Conservation (phyloP, 75 land plant genomes). For the Selaginella moellendorffii region DNA sequence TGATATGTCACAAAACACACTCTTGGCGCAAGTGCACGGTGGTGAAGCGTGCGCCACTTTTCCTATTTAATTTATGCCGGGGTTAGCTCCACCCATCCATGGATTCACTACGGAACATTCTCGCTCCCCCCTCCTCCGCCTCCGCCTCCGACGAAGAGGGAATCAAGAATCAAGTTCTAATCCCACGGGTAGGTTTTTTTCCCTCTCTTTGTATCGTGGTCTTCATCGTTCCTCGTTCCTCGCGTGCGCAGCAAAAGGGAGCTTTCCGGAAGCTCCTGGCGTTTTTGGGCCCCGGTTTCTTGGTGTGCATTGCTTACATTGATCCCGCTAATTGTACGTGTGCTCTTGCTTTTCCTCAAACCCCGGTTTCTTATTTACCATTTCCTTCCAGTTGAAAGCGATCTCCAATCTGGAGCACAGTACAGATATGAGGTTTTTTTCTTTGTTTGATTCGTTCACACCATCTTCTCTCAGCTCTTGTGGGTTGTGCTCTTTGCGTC, state of each 20-base stretch:
- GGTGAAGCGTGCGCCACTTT: too few species aligned
- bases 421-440: conserved; percentile 19
- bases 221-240: not conserved
- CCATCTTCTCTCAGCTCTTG: conserved; percentile 27
- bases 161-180: not conserved
- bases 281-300: not conserved
- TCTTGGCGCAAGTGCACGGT: too few species aligned
- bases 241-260: not conserved
- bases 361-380: not conserved
- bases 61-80: too few species aligned
- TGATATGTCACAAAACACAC: too few species aligned
- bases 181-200: not conserved
- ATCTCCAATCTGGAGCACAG: conserved; percentile 5
- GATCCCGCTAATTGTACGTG: conserved; percentile 10
- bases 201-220: not conserved
- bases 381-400: not conserved
- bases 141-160: not conserved
- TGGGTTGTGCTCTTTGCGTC: conserved; percentile 63
- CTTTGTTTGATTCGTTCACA: not conserved
- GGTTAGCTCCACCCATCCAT: too few species aligned
- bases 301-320: not conserved
- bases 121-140: too few species aligned
- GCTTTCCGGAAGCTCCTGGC: conserved; percentile 14
- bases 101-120: too few species aligned
- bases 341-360: not conserved